These are phyloP conservation scores for Dioszegia crocea DNA, from an alignment of 768 basidiomycete genomes.

Conservation along the genomic window DNA sequence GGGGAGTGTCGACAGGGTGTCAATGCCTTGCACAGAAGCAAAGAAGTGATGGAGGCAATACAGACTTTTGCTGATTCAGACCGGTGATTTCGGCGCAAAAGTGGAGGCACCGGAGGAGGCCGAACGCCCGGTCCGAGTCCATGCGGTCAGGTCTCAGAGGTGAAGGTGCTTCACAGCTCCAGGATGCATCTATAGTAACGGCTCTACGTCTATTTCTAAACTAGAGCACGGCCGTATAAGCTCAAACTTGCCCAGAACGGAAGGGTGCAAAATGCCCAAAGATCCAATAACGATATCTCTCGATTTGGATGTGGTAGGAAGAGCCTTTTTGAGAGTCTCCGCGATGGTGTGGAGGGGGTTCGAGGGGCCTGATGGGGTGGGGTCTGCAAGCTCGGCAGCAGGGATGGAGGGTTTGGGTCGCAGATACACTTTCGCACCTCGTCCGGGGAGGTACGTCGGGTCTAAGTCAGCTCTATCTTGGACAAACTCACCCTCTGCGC, in stretches of 20 bases:
- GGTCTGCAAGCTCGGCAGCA: conserved; percentile 12
- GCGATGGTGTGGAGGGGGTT: conserved; percentile 48
- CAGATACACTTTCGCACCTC: conserved; percentile 87
- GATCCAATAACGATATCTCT: conserved; percentile 74
- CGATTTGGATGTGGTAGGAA: conserved; percentile 30
- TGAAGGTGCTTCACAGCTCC: conserved; percentile 54
- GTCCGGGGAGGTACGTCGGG: conserved; percentile 88
- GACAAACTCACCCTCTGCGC: conserved; percentile 64
- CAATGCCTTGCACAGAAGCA: background rate
- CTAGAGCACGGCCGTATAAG: conserved; percentile 91
- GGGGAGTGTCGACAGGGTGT: too few relatives aligned
- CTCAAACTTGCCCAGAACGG: conserved; percentile 86
- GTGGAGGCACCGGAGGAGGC: too few relatives aligned
- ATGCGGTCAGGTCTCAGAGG: background rate
- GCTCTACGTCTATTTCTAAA: conserved; percentile 88
- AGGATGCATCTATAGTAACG: conserved; percentile 60
- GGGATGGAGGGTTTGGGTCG: conserved; percentile 53
- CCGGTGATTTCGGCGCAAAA: too few relatives aligned
- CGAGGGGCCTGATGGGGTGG: conserved; percentile 26
- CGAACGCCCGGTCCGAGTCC: too few relatives aligned
- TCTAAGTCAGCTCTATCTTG: conserved; percentile 55
- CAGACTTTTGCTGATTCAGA: background rate
- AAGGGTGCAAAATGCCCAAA: conserved; percentile 91
- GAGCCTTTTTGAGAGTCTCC: conserved; percentile 54
- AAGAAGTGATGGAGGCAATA: too few relatives aligned